phyloP scores from a whole-genome alignment of 495 filamentous ascomycete genomes.

The Penicillium paxilli region DNA sequence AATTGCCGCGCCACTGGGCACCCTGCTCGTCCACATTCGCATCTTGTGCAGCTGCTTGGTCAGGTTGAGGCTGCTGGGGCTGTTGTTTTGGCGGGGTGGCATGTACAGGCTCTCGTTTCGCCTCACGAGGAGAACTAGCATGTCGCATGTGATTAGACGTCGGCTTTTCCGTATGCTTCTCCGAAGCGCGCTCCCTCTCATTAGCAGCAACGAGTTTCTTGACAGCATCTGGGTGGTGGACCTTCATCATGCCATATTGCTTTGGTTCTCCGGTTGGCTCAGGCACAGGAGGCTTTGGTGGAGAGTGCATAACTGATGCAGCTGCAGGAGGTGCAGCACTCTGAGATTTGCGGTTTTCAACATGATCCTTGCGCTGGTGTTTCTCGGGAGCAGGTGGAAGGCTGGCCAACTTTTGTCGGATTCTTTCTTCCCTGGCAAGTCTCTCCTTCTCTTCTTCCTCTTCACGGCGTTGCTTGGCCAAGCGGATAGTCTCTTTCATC shows the following conservation, averaged over 20 bases:
- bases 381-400: constrained; percentile 66
- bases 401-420: constrained; percentile 77
- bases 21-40: constrained; percentile 35
- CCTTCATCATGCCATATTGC: constrained; percentile 62
- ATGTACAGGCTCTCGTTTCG: constrained; percentile 29
- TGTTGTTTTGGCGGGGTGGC: constrained; percentile 28
- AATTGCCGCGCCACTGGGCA: constrained; percentile 37
- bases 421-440: constrained; percentile 75
- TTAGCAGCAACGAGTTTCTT: constrained; percentile 42
- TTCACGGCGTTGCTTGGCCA: constrained; percentile 72
- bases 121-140: constrained; percentile 32
- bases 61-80: not conserved
- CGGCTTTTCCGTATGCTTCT: constrained; percentile 31
- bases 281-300: constrained; percentile 53
- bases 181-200: constrained; percentile 37
- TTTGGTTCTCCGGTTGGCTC: constrained; percentile 53
- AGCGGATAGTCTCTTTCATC: constrained; percentile 79
- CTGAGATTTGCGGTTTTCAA: constrained; percentile 31
- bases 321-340: constrained; percentile 17
- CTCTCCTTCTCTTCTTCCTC: constrained; percentile 84
- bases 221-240: constrained; percentile 51
- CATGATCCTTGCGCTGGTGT: constrained; percentile 49
- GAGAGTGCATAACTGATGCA: constrained; percentile 34
- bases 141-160: constrained; percentile 26
- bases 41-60: constrained; percentile 10